A percentile compares a stretch with the other conserved stretches of the same genome.
Conservation (phyloP, 148 eudicot species). For the Rhododendron griersonianum region DNA sequence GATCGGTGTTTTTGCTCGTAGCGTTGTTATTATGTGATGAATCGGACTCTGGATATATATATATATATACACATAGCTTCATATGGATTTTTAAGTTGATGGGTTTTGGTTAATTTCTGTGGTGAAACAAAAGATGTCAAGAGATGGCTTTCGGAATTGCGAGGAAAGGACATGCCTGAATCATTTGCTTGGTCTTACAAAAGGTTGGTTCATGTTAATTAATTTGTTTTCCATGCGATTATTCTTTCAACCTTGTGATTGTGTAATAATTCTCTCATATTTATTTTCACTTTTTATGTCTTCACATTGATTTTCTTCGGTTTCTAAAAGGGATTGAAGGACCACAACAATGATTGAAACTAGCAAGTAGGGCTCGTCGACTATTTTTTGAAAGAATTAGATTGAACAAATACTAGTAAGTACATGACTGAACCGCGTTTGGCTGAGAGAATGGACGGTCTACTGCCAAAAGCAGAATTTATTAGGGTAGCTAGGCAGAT, state of each 20-base stretch:
- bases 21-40: background rate
- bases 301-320: background rate
- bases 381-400: background rate
- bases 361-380: background rate
- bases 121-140: constrained; percentile 33
- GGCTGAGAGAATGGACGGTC: background rate
- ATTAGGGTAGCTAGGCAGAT: no score
- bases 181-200: constrained; percentile 57
- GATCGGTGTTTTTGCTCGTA: background rate
- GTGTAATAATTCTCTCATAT: background rate
- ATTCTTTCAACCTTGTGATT: background rate
- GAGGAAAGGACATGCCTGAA: constrained; percentile 57
- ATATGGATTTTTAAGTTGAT: background rate
- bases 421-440: background rate
- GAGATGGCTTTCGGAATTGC: constrained; percentile 56
- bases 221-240: background rate
- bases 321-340: background rate
- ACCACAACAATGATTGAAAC: background rate
- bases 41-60: background rate
- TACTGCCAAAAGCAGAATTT: background rate
- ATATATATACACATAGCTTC: no score
- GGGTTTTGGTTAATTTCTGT: background rate
- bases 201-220: constrained; percentile 26
- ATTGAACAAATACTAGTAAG: background rate
- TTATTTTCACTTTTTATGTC: background rate